These are phyloP conservation scores for Nannochloropsis salina DNA, from an alignment of 108 stramenopile genomes.

Conservation along the genomic window DNA sequence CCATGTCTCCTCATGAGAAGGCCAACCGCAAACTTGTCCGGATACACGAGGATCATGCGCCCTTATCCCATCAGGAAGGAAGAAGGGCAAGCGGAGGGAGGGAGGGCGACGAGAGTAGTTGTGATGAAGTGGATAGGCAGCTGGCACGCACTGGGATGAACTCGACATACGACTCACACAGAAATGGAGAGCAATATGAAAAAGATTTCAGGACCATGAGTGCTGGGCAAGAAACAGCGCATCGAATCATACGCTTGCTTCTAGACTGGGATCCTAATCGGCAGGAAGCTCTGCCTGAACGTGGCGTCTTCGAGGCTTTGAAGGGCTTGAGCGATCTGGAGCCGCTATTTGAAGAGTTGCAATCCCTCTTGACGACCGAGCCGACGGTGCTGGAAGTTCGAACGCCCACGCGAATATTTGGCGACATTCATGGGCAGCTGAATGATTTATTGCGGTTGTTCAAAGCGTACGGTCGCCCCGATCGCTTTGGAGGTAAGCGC, in stretches of 20 bases:
- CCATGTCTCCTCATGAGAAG: constrained; percentile 5
- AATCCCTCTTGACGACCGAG: not conserved
- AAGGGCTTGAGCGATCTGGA: not conserved
- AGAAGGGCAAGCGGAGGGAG: not conserved
- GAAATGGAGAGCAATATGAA: not conserved
- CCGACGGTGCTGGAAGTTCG: constrained; percentile 21
- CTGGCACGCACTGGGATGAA: not conserved
- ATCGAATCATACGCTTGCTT: not conserved
- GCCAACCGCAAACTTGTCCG: not conserved
- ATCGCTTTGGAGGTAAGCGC: not conserved
- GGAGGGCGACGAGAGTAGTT: not conserved
- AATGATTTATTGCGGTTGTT: constrained; percentile 18
- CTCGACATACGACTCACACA: not conserved
- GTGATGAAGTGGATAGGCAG: not conserved
- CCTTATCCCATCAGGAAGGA: not conserved
- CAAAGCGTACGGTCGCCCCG: constrained; percentile 4
- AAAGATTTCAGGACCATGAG: not conserved
- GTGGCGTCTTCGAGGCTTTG: not conserved
- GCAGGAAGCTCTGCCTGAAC: not conserved
- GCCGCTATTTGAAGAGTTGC: constrained; percentile 12
- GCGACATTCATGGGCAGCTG: constrained; percentile 32
- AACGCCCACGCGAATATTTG: not conserved
- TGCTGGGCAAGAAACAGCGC: not conserved
- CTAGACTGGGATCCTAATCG: not conserved
- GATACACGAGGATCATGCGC: not conserved